Evolutionary conservation across 2,329 filamentous ascomycete genomes (phyloP).

Genomic region (Exophiala sp.): DNA sequence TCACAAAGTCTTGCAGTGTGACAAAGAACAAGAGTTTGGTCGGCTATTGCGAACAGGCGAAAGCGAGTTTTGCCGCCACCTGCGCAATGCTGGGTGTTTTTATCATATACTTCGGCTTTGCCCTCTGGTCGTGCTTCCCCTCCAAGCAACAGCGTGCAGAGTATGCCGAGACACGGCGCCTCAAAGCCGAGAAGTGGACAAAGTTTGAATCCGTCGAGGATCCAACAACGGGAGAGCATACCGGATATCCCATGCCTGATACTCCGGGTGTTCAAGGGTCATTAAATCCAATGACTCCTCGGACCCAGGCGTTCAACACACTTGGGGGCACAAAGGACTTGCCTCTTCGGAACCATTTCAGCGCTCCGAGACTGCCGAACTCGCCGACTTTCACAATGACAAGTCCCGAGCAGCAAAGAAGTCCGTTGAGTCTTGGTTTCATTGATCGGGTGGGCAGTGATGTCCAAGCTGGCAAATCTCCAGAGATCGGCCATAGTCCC

Average conservation of each 20-base stretch:
- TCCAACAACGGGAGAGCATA: constrained; percentile 30
- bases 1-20: constrained; percentile 58
- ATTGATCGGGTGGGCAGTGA: constrained; percentile 27
- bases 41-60: constrained; percentile 59
- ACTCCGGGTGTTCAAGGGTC: constrained; percentile 32
- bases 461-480: constrained; percentile 16
- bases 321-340: constrained; percentile 39
- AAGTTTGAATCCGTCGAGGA: constrained; percentile 33
- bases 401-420: constrained; percentile 25
- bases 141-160: constrained; percentile 37
- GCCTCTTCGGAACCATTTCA: constrained; percentile 38
- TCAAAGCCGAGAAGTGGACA: constrained; percentile 37
- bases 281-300: constrained; percentile 37
- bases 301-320: constrained; percentile 42
- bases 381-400: constrained; percentile 18
- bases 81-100: constrained; percentile 48
- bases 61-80: constrained; percentile 55
- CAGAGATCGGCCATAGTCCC: constrained; percentile 17
- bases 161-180: constrained; percentile 35
- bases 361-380: constrained; percentile 21
- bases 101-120: constrained; percentile 21
- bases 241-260: constrained; percentile 30
- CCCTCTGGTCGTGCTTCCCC: constrained; percentile 29
- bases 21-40: constrained; percentile 45
- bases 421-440: constrained; percentile 26